Evolutionary conservation across 176 grass and related monocot species (phyloP), one percentile per base, ranked within the genome.

Genomic region (Melocanna baccifera): DNA sequence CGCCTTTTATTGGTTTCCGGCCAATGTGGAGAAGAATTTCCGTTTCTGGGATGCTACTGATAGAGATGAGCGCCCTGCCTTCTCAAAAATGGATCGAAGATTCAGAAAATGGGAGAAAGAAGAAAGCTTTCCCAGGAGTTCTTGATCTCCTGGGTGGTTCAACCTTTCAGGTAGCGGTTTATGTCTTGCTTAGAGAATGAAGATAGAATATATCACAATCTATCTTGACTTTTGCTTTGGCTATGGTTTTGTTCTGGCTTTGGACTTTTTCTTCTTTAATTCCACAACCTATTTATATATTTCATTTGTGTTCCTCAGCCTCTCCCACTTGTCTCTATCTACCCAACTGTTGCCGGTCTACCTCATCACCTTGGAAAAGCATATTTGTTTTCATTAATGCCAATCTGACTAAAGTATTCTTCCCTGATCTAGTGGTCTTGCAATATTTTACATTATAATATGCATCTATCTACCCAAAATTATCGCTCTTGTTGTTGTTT

Each of bases 221-320:
- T 62, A 8, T 58, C 36, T 67, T 73, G 82, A 42, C 72, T 47
- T 86, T 86, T 53, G 73, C 78, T 71, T 86, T 71, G 68, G 67
- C 39, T 23, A 18, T 25, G 75, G 40, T 11, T 41, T 20, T 40
- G 7, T 37, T 45, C 36, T 23, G 18, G 36, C n/a, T 57, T 26
- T 12, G 70, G 29, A 52, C 39, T 52, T 22, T 51, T 29, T 22
- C 22, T 66, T 36, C 36, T 57, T 67, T 67, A 10, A 7, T 40
- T 45, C 62, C 52, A 28, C 28, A 78, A 13, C 7, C 23, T 4
- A n/a, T 34, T 37, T 43, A 14, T 53, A 51, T 14, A 28, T 13
- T 34, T 34, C 32, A 42, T 73, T 20, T 78, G 9, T 45, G 12
- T 16, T 45, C 12, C n/a, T n/a, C 47, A 9, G 28, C 28, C 0